Base-by-base conservation (phyloP, 2,329 filamentous ascomycete species). In the Arthrinium phaeospermum region DNA sequence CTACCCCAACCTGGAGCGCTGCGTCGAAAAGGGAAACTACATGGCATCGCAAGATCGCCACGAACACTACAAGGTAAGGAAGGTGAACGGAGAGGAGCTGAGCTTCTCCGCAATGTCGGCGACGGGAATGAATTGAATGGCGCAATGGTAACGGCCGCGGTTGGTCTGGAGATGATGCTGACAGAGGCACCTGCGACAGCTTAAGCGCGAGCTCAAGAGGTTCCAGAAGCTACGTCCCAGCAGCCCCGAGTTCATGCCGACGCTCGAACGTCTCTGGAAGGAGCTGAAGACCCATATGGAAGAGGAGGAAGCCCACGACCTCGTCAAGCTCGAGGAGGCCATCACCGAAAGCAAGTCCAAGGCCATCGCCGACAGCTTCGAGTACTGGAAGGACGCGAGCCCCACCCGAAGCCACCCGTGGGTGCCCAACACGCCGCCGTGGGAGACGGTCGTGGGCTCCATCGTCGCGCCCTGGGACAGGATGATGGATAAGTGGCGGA, bases 381-480 rank as follows among this genome's bases (percentile, higher is more conserved):
- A 77, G 45, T 81, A 83, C 27, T 86, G 85, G 4, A 88, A 88
- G 77, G 78, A 80, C 64, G 84, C 87, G 72, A 82, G 83, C 4
- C 86, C 86, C 2, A 83, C 83, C 4, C 81, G 84, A 37, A 81
- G 81, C 37, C 85, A 86, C 75, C 85, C 85, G n/a, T 78, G 76
- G 68, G 79, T 82, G 1, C 85, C 86, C 3, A 82, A 86, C 72
- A 84, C 83, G 70, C 85, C 85, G 0, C 84, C 83, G 0, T 88
- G 87, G 72, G 86, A 88, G 80, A 49, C 67, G 27, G 27, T 69
- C 27, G 27, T 69, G 13, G 67, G 67, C 16, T 37, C 67, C 45
- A 14, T 69, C 67, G 45, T 69, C 37, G 67, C 67, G 16, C 67
- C 67, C 16, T 69, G 67, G 67, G 67, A 69, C 44, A 49, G n/a